These are phyloP conservation scores for Skeletonema menzelii DNA, from an alignment of 108 stramenopile species.

Conservation along the genomic window DNA sequence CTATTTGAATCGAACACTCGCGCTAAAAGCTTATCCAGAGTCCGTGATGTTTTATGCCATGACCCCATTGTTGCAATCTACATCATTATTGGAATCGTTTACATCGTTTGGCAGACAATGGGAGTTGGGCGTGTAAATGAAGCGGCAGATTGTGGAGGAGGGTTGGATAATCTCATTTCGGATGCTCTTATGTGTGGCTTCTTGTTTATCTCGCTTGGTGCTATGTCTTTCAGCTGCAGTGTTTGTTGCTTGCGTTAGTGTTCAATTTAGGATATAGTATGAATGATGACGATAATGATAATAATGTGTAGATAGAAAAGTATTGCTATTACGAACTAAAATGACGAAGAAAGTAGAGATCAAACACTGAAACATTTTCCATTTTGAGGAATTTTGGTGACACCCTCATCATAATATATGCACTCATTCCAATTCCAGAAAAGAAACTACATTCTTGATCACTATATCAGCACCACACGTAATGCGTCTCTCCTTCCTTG, in stretches of 20 bases:
- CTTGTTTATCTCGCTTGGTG: conserved; percentile 54
- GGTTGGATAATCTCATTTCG: conserved; percentile 20
- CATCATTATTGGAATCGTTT: conserved; percentile 56
- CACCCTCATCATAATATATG: no score
- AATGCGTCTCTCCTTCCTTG: no score
- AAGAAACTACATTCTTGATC: no score
- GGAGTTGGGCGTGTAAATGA: conserved; percentile 38
- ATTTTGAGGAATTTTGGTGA: no score
- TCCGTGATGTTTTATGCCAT: conserved; percentile 66
- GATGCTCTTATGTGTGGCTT: conserved; percentile 47
- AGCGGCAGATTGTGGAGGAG: conserved; percentile 22
- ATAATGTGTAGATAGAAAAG: no score
- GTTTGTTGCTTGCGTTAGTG: conserved; percentile 53
- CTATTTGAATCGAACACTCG: conserved; percentile 4
- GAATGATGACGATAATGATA: no score
- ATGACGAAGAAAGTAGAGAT: no score
- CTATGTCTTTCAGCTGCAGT: conserved; percentile 58
- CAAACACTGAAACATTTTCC: no score
- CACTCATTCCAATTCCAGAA: no score
- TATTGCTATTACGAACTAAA: no score
- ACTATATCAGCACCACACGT: no score
- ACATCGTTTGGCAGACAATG: conserved; percentile 54
- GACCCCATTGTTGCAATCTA: conserved; percentile 70
- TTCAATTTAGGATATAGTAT: no score
- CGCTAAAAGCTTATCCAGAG: conserved; percentile 24